Evolutionary conservation across 257 asterid species (phyloP).

Genomic region (Penstemon newberryi): DNA sequence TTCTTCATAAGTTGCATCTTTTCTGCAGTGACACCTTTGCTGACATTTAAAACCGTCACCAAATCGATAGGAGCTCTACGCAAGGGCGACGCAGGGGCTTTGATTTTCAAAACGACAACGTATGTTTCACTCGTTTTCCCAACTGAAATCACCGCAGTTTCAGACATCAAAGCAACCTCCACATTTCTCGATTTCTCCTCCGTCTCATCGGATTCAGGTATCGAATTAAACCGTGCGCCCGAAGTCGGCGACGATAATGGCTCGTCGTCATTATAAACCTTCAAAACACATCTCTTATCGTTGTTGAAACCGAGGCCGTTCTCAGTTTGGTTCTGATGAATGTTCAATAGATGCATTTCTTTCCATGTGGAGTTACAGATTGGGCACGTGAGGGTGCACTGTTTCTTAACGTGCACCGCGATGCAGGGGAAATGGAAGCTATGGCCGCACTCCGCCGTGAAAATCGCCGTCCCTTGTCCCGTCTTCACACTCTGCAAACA

Average conservation of each 20-base stretch:
- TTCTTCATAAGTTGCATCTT: slow-evolving; percentile 72
- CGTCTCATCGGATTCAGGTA: slow-evolving; percentile 81
- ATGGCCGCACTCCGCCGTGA: slow-evolving; percentile 98
- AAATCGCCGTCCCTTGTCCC: slow-evolving; percentile 88
- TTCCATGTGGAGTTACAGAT: slow-evolving; percentile 71
- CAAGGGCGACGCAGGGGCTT: slow-evolving; percentile 55
- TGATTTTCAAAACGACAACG: slow-evolving; percentile 70
- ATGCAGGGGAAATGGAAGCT: slow-evolving; percentile 91
- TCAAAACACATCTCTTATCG: slow-evolving; percentile 36
- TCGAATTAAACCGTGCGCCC: slow-evolving; percentile 74
- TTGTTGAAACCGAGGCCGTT: slow-evolving; percentile 6
- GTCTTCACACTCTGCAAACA: slow-evolving; percentile 67
- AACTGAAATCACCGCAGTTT: slow-evolving; percentile 69
- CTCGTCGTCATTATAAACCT: slow-evolving; percentile 91
- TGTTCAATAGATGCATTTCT: slow-evolving; percentile 54
- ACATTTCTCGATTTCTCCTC: slow-evolving; percentile 43
- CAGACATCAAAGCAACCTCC: slow-evolving; percentile 61
- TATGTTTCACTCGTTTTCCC: slow-evolving; percentile 65
- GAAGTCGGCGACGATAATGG: slow-evolving; percentile 74
- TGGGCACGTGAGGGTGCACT: slow-evolving; percentile 69
- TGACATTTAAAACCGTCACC: slow-evolving; percentile 76
- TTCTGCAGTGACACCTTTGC: slow-evolving; percentile 53
- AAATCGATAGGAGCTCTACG: slow-evolving; percentile 77
- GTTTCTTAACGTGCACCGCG: slow-evolving; percentile 65
- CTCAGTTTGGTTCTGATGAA: not conserved